Percentiles rank a stretch among this genome's conserved stretches.
These are phyloP conservation scores for Fagus sylvatica DNA, from an alignment of 306 rosid genomes.

Conservation along the genomic window DNA sequence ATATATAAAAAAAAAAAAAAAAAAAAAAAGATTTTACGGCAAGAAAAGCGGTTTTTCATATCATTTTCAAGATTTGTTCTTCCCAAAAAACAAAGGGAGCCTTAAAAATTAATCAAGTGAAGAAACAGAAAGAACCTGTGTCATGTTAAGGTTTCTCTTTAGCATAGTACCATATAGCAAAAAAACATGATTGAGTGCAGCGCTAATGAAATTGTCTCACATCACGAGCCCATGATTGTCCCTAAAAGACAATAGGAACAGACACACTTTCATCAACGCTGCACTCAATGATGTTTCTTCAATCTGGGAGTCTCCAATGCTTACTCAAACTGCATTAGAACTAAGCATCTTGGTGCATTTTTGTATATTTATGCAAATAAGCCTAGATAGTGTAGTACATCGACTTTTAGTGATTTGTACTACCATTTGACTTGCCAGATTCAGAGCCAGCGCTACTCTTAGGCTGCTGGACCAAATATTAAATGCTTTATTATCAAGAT, in stretches of 20 bases:
- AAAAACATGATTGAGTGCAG: slow-evolving; percentile 72
- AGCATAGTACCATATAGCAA: slow-evolving; percentile 17
- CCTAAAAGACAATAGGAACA: too few species aligned
- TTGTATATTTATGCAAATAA: background rate
- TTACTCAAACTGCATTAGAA: background rate
- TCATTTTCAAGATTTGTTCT: background rate
- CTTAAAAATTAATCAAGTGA: background rate
- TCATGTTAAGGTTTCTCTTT: background rate
- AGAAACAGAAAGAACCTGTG: slow-evolving; percentile 12
- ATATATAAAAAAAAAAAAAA: background rate
- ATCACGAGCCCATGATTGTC: background rate
- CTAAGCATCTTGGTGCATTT: background rate
- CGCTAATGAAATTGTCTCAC: slow-evolving; percentile 32
- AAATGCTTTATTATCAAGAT: background rate
- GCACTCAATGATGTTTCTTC: slow-evolving; percentile 91
- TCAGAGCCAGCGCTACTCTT: background rate
- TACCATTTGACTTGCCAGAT: background rate
- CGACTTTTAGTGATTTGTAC: background rate
- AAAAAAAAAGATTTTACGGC: background rate
- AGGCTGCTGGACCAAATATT: background rate
- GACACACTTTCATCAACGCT: slow-evolving; percentile 70
- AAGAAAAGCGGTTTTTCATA: background rate
- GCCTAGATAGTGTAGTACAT: background rate
- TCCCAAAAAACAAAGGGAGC: background rate
- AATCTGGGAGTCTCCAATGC: slow-evolving; percentile 28